Evolutionary conservation across 768 basidiomycete genomes (phyloP), one percentile per base, ranked within the genome.

Genomic region (Tephrocybe sp.): DNA sequence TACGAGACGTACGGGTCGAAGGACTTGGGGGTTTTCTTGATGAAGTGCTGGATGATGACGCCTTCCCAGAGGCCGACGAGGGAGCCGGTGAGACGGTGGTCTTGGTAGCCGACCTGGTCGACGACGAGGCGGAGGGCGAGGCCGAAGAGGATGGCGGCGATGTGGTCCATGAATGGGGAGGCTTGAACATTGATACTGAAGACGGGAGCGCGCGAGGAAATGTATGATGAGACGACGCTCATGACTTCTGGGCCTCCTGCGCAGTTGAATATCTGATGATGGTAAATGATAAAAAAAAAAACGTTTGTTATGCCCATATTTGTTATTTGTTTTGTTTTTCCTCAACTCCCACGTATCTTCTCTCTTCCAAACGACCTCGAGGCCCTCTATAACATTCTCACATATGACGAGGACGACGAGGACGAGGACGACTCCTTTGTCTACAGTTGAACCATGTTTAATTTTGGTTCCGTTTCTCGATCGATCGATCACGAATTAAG

Each of bases 1-100:
- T 82, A 80, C 12, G 78, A 84, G 46, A 89, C 67, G 64, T 83
- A 87, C 7, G 87, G 87, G 64, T 89, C 87, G 48, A 74, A 71
- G 0, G 87, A 87, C 26, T 60, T 60, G 26, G 86, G 85, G 66
- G 76, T 76, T 62, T 86, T 86, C 52, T 77, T 77, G 54, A 87
- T 65, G 63, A 87, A 89, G 57, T 89, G 88, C 32, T 82, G 78
- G 47, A 88, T 72, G 30, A 89, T 80, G 21, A 86, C 77, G 40
- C 61, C 61, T 44, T 62, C 61, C 61, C 61, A 62, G 22, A 62
- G 16, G 7, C 88, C 89, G 45, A 91, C 72, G 49, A 90, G 75
- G 12, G 83, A 82, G 15, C 83, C 81, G n/a, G 75, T 78, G 47
- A 80, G 62, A 49, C 73, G 77, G 63, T 74, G 65, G 62, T 78